Conservation (phyloP, 2,329 filamentous ascomycete species). For the Xylaria sp. region DNA sequence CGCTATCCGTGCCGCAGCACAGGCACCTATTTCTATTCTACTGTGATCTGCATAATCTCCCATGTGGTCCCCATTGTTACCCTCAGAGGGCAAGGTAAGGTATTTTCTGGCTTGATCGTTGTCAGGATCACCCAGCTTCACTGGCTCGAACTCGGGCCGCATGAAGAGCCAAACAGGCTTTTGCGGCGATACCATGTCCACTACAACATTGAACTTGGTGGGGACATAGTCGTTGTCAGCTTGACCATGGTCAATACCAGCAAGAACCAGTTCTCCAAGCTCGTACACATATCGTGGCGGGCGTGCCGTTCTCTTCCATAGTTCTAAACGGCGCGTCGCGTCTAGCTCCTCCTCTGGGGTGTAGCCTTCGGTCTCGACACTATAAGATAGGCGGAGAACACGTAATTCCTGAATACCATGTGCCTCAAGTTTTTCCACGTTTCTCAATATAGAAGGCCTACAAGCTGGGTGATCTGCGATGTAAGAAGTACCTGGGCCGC, state of each 20-base stretch:
- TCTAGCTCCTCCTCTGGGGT: not conserved
- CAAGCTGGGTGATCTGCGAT: not conserved
- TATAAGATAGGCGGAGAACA: not conserved
- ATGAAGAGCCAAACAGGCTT: constrained; percentile 7
- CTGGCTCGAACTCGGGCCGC: not conserved
- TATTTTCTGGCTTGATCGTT: not conserved
- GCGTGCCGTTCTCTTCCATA: not conserved
- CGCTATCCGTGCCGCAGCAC: not conserved
- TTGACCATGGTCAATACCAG: not conserved
- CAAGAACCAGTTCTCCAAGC: not conserved
- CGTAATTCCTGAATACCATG: not conserved
- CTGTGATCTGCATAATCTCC: not conserved
- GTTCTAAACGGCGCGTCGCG: not conserved
- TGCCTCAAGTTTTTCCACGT: not conserved
- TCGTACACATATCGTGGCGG: constrained; percentile 4
- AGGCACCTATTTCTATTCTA: not conserved
- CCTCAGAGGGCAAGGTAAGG: not conserved
- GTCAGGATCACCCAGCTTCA: not conserved
- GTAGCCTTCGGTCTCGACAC: not conserved
- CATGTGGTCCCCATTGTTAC: not conserved
- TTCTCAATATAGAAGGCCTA: not conserved
- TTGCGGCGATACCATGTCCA: not conserved
- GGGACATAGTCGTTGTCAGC: not conserved
- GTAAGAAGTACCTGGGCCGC: not conserved
- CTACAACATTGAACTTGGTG: constrained; percentile 2